These are phyloP conservation scores for Yarrowia sp. DNA, from an alignment of 805 yeast genomes.

Conservation along the genomic window DNA sequence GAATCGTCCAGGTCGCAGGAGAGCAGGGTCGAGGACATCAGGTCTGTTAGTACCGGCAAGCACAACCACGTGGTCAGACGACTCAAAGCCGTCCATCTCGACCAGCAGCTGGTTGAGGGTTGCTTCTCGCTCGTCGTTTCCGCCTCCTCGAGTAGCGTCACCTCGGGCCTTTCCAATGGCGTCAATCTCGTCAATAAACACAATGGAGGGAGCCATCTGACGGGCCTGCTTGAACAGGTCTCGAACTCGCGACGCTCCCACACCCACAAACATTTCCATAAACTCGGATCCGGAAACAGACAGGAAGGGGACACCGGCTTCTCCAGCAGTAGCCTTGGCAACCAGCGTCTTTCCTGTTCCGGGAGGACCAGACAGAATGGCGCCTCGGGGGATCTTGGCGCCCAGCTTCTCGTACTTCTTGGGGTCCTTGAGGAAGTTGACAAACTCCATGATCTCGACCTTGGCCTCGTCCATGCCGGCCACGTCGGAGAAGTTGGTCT, in stretches of 20 bases:
- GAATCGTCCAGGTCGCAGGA: slow-evolving; percentile 96
- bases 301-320: slow-evolving; percentile 96
- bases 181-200: slow-evolving; percentile 98
- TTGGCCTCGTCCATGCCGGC: slow-evolving; percentile 98
- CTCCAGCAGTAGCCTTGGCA: slow-evolving; percentile 99
- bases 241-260: slow-evolving; percentile 97
- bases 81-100: slow-evolving; percentile 97
- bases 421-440: slow-evolving; percentile 88
- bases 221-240: slow-evolving; percentile 92
- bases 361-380: slow-evolving; percentile 96
- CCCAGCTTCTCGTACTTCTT: slow-evolving; percentile 89
- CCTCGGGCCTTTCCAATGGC: slow-evolving; percentile 96
- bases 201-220: slow-evolving; percentile 90
- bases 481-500: slow-evolving; percentile 88
- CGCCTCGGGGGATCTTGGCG: slow-evolving; percentile 98
- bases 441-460: slow-evolving; percentile 98
- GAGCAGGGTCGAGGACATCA: slow-evolving; percentile 90
- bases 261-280: slow-evolving; percentile 99
- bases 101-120: slow-evolving; percentile 94
- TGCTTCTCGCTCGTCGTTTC: slow-evolving; percentile 96
- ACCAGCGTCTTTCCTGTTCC: slow-evolving; percentile 98
- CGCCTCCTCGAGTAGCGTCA: slow-evolving; percentile 72
- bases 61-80: slow-evolving; percentile 92
- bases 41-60: slow-evolving; percentile 97
- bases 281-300: slow-evolving; percentile 98